Evolutionary conservation across 2,329 filamentous ascomycete genomes (phyloP), one percentile per base, ranked within the genome.

Genomic region (Calonectria hawksworthii): DNA sequence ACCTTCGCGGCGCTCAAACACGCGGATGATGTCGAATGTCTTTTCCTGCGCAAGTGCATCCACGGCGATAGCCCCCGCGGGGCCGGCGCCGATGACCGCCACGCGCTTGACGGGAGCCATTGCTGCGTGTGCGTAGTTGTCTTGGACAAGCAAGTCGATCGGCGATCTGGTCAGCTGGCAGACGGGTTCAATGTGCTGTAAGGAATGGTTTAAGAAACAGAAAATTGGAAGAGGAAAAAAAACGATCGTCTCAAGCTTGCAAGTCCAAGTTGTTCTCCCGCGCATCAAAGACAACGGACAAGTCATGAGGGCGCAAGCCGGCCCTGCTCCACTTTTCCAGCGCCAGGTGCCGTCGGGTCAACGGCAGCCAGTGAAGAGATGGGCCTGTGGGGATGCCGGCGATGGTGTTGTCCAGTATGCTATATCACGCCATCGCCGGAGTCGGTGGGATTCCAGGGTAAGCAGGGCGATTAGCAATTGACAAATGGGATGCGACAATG

Each of bases 31-130:
- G 71, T 92, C 89, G 77, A 93, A 93, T 0, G 84, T 80, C 74
- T 90, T 86, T 80, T 93, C 92, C 80, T 90, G 87, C 26, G 87
- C 88, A 36, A 93, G 83, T 5, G 91, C 91, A 84, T 93, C 90
- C 5, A 92, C 88, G 0, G 90, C 84, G 72, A 92, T 92, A 18
- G 89, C 89, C 2, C 91, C 91, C 2, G 89, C 87, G 9, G 92
- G 91, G 7, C 91, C 91, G 2, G 90, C 87, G 21, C 92, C 91
- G 78, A 93, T 91, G 5, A 93, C 87, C 28, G 91, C 92, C 11
- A 93, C 88, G 28, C 84, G 81, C 74, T 83, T 84, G 34, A 63
- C 41, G 18, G 73, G 66, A 23, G 44, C 44, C 76, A 79, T 79
- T 36, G 32, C 23, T 26, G 38, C 7, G 36, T 61, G 32, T 34